Conservation (phyloP, 2,329 filamentous ascomycete species). For the Ophiostoma sp. region DNA sequence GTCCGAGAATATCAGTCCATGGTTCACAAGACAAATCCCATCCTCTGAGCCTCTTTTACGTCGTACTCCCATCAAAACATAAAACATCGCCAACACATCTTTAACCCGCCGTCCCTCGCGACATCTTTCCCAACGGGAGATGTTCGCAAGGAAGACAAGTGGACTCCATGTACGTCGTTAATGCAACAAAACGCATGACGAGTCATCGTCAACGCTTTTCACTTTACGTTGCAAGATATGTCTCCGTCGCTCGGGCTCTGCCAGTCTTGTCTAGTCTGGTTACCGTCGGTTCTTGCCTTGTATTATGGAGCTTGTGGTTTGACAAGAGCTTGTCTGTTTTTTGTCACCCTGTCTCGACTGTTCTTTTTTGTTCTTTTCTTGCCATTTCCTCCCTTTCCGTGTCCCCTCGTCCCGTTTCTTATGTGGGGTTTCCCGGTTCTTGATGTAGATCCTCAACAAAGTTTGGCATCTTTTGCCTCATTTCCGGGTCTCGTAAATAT, state of each 20-base stretch:
- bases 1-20: no score
- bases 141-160: not conserved
- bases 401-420: not conserved
- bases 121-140: not conserved
- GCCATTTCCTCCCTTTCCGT: not conserved
- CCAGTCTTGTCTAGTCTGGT: not conserved
- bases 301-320: not conserved
- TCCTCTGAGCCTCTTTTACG: not conserved
- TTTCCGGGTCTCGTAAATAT: not conserved
- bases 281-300: not conserved
- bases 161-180: not conserved
- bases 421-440: not conserved
- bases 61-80: not conserved
- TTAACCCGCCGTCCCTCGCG: not conserved
- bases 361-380: not conserved
- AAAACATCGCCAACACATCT: not conserved
- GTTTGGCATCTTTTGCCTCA: not conserved
- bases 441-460: slow-evolving; percentile 13
- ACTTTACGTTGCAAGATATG: not conserved
- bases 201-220: not conserved
- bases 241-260: not conserved
- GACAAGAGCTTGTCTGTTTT: not conserved
- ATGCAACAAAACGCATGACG: not conserved
- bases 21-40: not conserved
- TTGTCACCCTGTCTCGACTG: not conserved